Percentiles rank a stretch among this genome's conserved stretches.
These are phyloP conservation scores for Phaeosphaeriaceae sp. DNA, from an alignment of 2,329 filamentous ascomycete genomes.

Conservation along the genomic window DNA sequence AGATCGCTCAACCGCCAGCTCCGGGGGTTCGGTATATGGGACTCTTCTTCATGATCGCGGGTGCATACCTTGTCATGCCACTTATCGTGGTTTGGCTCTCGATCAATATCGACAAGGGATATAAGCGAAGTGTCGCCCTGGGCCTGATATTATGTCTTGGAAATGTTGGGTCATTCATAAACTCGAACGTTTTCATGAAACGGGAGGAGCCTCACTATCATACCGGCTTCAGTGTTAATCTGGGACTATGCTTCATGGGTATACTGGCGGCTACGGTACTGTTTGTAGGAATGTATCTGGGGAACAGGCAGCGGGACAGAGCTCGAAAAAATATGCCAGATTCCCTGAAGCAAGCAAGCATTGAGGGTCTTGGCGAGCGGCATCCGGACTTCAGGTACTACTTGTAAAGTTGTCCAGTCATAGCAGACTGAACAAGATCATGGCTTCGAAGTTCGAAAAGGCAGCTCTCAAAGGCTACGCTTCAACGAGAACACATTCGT, in stretches of 20 bases:
- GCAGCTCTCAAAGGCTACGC: background rate
- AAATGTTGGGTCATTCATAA: conserved; percentile 64
- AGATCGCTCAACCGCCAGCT: conserved; percentile 50
- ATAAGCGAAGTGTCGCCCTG: conserved; percentile 31
- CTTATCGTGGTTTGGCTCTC: conserved; percentile 65
- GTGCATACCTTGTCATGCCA: conserved; percentile 64
- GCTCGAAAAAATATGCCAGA: conserved; percentile 51
- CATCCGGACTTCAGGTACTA: conserved; percentile 57
- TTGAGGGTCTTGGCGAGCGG: conserved; percentile 56
- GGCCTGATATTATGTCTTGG: conserved; percentile 51
- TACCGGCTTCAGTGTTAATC: conserved; percentile 38
- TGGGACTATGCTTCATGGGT: conserved; percentile 37
- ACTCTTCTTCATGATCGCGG: conserved; percentile 62
- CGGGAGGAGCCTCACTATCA: conserved; percentile 32
- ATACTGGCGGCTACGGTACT: conserved; percentile 41
- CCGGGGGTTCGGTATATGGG: conserved; percentile 59
- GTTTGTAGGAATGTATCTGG: conserved; percentile 58
- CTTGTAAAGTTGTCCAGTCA: background rate
- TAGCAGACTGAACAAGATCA: background rate
- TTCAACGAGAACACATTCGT: background rate
- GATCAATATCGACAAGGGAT: conserved; percentile 55
- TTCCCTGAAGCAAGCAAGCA: conserved; percentile 12
- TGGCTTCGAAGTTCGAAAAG: background rate
- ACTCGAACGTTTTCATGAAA: conserved; percentile 48
- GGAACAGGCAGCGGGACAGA: conserved; percentile 56